phyloP scores from a whole-genome alignment of 805 yeast genomes.

The Brettanomyces nanus region DNA sequence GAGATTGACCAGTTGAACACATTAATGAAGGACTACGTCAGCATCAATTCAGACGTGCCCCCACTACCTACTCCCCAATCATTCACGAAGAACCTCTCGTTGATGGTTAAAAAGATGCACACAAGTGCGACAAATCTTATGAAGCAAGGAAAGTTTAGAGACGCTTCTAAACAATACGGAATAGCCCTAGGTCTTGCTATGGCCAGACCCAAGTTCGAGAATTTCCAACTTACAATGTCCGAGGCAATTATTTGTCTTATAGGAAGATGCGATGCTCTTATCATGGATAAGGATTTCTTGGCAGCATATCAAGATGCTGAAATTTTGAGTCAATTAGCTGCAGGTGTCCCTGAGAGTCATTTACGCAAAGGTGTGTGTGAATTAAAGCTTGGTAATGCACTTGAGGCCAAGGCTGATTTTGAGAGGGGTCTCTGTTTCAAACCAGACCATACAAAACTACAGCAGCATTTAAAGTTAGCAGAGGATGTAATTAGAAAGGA shows the following conservation, averaged over 20 bases:
- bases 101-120: constrained; percentile 56
- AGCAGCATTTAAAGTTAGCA: constrained; percentile 39
- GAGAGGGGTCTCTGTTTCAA: constrained; percentile 68
- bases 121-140: constrained; percentile 55
- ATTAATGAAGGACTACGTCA: constrained; percentile 34
- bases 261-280: constrained; percentile 63
- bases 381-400: constrained; percentile 52
- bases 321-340: constrained; percentile 49
- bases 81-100: constrained; percentile 46
- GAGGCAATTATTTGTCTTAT: constrained; percentile 59
- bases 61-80: constrained; percentile 45
- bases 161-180: constrained; percentile 55
- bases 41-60: constrained; percentile 41
- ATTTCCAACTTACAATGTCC: constrained; percentile 63
- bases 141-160: constrained; percentile 45
- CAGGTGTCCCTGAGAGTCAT: constrained; percentile 59
- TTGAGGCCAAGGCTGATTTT: constrained; percentile 54
- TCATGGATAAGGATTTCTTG: constrained; percentile 44
- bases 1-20: constrained; percentile 29
- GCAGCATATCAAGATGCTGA: constrained; percentile 67
- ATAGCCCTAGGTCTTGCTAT: constrained; percentile 61
- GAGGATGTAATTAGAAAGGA: constrained; percentile 43
- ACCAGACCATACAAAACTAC: constrained; percentile 42
- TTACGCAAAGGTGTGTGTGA: constrained; percentile 62
- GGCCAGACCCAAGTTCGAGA: constrained; percentile 65